Conservation (phyloP, 2,329 filamentous ascomycete species). For the Talaromyces sp. region DNA sequence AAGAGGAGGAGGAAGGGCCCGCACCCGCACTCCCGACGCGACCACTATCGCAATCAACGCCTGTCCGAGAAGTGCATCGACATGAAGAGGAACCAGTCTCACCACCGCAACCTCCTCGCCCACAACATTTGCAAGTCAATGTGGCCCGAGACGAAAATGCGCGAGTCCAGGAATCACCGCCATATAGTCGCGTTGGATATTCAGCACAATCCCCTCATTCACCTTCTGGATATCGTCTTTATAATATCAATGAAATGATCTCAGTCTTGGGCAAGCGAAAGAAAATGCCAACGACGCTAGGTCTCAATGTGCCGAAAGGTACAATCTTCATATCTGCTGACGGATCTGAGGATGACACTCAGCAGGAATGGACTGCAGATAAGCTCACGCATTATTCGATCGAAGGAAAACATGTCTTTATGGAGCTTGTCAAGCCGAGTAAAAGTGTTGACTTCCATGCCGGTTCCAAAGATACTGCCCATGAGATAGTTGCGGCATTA, state of each 20-base stretch:
- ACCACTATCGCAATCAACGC: slow-evolving; percentile 52
- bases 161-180: slow-evolving; percentile 49
- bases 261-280: slow-evolving; percentile 95
- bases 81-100: slow-evolving; percentile 28
- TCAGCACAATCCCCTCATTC: slow-evolving; percentile 49
- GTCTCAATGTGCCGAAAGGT: slow-evolving; percentile 85
- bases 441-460: slow-evolving; percentile 97
- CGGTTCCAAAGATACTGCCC: slow-evolving; percentile 91
- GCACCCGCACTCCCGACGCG: slow-evolving; percentile 60
- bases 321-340: slow-evolving; percentile 87
- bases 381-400: slow-evolving; percentile 97
- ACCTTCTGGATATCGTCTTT: slow-evolving; percentile 83
- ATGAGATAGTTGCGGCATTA: slow-evolving; percentile 82
- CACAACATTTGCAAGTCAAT: slow-evolving; percentile 48
- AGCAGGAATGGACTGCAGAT: slow-evolving; percentile 89
- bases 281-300: slow-evolving; percentile 95
- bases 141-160: slow-evolving; percentile 33
- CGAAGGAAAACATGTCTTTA: slow-evolving; percentile 95
- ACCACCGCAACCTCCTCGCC: slow-evolving; percentile 39
- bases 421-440: slow-evolving; percentile 85
- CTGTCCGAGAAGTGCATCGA: slow-evolving; percentile 45
- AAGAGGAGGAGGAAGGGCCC: slow-evolving; percentile 50
- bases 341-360: slow-evolving; percentile 68
- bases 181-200: slow-evolving; percentile 47
- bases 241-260: slow-evolving; percentile 96